Evolutionary conservation across 2,329 filamentous ascomycete species (phyloP).

Genomic region (Colletotrichum liaoningense): DNA sequence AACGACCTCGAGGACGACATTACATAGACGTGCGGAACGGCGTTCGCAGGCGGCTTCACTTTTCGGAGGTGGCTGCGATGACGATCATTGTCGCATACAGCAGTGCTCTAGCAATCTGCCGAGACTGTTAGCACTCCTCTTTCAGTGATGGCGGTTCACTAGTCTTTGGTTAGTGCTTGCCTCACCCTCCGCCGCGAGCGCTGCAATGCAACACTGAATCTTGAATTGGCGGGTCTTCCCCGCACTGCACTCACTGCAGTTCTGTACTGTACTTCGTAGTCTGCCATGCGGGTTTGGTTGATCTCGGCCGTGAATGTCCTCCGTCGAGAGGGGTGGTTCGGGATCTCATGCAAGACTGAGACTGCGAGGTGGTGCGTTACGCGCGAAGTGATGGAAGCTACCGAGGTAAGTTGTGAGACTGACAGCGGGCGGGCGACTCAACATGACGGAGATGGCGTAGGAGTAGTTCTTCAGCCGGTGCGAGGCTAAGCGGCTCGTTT

Average conservation of each 20-base stretch:
- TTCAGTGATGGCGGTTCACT: slow-evolving; percentile 1
- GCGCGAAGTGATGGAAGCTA: neutral
- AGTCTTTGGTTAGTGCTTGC: neutral
- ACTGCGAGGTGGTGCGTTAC: neutral
- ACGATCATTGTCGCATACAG: neutral
- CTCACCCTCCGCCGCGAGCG: neutral
- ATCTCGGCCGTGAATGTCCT: neutral
- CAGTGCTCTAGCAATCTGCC: neutral
- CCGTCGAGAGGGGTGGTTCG: neutral
- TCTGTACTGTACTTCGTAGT: neutral
- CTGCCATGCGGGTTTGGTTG: neutral
- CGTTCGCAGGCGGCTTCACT: neutral
- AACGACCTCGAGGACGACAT: neutral
- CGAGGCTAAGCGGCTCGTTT: neutral
- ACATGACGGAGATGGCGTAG: neutral
- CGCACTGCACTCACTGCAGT: neutral
- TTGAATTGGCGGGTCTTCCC: neutral
- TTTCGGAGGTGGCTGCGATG: neutral
- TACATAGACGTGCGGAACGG: neutral
- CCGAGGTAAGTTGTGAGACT: neutral
- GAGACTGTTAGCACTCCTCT: neutral
- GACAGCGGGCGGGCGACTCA: neutral
- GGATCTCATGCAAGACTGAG: neutral
- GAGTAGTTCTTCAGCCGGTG: neutral
- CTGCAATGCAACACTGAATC: neutral